These are phyloP conservation scores for Posidonia australis DNA, from an alignment of 106 monocot genomes.

Conservation along the genomic window DNA sequence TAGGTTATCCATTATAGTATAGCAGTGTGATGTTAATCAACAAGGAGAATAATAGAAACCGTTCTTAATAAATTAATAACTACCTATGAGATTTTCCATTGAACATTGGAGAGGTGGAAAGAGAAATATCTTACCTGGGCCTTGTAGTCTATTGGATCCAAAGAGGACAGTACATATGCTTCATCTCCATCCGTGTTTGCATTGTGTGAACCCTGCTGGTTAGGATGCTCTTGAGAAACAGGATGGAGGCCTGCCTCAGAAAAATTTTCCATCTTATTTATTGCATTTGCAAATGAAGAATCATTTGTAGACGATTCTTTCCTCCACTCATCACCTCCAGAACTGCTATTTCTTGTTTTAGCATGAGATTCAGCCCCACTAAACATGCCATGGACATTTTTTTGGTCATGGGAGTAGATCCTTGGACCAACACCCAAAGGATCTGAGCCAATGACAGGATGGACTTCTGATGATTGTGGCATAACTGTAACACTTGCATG, in stretches of 20 bases:
- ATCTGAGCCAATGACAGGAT: constrained; percentile 5
- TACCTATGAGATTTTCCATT: background rate
- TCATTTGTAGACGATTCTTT: constrained; percentile 25
- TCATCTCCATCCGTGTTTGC: constrained; percentile 9
- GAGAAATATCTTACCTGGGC: constrained; percentile 37
- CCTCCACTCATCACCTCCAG: constrained; percentile 19
- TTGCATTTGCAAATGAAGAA: background rate
- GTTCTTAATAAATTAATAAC: no score
- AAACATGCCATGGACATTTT: constrained; percentile 8
- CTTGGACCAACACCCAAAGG: constrained; percentile 16
- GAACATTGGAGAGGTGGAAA: background rate
- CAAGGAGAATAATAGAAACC: background rate
- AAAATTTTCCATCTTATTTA: background rate
- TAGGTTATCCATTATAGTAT: no score
- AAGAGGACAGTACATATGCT: constrained; percentile 11
- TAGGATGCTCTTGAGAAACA: constrained; percentile 15
- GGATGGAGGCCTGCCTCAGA: background rate
- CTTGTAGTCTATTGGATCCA: constrained; percentile 36
- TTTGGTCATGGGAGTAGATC: constrained; percentile 16
- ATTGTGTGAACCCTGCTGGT: constrained; percentile 14
- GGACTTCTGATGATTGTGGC: constrained; percentile 8
- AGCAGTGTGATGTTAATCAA: no score
- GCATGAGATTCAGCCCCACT: constrained; percentile 17
- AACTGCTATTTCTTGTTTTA: constrained; percentile 20
- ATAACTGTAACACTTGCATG: constrained; percentile 4